Percentiles rank a stretch among this genome's conserved stretches.
Conservation (phyloP, 441 rosid species). For the Omphalea diandra region DNA sequence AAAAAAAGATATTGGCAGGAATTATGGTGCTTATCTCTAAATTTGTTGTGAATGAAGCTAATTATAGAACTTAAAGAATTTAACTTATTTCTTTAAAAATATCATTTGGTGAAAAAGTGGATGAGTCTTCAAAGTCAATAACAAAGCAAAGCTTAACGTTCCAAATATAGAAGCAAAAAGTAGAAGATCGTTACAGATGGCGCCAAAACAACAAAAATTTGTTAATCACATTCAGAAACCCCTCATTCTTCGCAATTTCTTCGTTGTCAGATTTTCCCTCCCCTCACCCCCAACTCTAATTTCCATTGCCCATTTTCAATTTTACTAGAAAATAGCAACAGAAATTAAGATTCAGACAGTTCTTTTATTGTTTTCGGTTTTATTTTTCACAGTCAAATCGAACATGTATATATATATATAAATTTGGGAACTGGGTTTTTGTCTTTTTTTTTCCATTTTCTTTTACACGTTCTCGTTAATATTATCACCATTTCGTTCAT, state of each 20-base stretch:
- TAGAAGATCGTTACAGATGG: conserved; percentile 21
- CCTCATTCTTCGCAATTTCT: neutral
- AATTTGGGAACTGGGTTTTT: conserved; percentile 10
- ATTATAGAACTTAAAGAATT: too few relatives aligned
- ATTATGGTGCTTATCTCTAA: too few relatives aligned
- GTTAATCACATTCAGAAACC: neutral
- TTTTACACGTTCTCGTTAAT: neutral
- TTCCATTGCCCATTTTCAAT: neutral
- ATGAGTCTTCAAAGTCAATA: too few relatives aligned
- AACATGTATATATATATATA: neutral
- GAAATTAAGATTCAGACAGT: neutral
- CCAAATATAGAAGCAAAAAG: neutral
- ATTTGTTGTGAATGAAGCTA: too few relatives aligned
- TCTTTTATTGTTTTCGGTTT: neutral
- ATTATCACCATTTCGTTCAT: neutral
- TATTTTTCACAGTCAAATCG: neutral
- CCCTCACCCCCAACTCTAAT: too few relatives aligned
- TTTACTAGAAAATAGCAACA: neutral
- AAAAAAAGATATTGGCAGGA: too few relatives aligned
- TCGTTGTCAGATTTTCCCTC: neutral
- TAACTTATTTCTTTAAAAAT: too few relatives aligned
- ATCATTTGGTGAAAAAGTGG: too few relatives aligned
- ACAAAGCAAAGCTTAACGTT: neutral
- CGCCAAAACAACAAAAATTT: too few relatives aligned
- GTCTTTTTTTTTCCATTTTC: too few relatives aligned